These are phyloP conservation scores for Phyllosticta paracitricarpa DNA, from an alignment of 2,329 filamentous ascomycete species.

Conservation along the genomic window DNA sequence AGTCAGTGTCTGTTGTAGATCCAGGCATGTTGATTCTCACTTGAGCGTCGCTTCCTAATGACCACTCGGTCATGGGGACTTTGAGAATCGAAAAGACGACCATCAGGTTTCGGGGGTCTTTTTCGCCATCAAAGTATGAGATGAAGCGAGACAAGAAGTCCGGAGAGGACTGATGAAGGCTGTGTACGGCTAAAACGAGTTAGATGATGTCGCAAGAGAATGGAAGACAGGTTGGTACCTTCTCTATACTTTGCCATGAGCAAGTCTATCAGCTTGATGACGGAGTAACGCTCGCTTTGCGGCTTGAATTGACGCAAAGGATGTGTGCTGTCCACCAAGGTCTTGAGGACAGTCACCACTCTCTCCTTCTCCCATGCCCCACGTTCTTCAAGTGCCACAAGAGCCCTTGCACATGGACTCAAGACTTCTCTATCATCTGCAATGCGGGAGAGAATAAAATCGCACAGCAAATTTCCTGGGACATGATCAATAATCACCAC, in stretches of 20 bases:
- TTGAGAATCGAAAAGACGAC: slow-evolving; percentile 57
- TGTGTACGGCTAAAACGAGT: slow-evolving; percentile 34
- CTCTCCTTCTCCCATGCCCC: slow-evolving; percentile 51
- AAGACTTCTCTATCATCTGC: slow-evolving; percentile 44
- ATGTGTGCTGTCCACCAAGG: slow-evolving; percentile 42
- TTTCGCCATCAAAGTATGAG: slow-evolving; percentile 57
- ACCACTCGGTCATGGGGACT: slow-evolving; percentile 60
- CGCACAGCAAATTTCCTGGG: slow-evolving; percentile 47
- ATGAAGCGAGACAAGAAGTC: slow-evolving; percentile 53
- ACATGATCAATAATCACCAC: neutral
- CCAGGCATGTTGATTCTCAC: slow-evolving; percentile 23
- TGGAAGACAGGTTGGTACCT: slow-evolving; percentile 26
- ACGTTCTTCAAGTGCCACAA: slow-evolving; percentile 49
- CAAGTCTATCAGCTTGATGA: slow-evolving; percentile 51
- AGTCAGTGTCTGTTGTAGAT: slow-evolving; percentile 1
- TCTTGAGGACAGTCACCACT: slow-evolving; percentile 43
- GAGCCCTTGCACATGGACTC: slow-evolving; percentile 48
- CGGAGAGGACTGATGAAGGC: slow-evolving; percentile 41
- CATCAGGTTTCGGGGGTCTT: slow-evolving; percentile 61
- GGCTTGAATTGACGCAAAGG: slow-evolving; percentile 52
- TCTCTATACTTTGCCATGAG: slow-evolving; percentile 52
- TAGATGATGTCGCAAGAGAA: neutral
- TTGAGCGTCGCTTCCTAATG: slow-evolving; percentile 50
- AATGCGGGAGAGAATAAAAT: slow-evolving; percentile 55
- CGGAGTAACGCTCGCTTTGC: slow-evolving; percentile 50